Base-by-base conservation (phyloP, 306 rosid species). In the Prunus salicina region DNA sequence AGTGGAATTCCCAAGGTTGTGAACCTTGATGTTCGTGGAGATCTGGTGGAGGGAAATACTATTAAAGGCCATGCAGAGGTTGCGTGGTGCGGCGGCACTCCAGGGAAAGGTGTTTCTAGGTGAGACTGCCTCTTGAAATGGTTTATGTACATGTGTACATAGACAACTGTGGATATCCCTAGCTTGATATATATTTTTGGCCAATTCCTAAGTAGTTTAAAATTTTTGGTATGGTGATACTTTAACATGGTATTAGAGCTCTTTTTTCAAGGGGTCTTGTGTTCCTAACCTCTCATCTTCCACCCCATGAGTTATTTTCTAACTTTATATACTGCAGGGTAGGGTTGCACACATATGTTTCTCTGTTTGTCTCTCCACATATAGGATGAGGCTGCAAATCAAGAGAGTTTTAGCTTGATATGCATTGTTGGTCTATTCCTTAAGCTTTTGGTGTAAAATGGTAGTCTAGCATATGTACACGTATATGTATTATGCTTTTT, bases 11-110 rank as follows among this genome's bases (percentile, higher is more conserved):
- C 99, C 1, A 95, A 89, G 86, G 96, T 91, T 76, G 82, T 91
- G 80, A 88, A 72, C 71, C 97, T 95, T 82, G 96, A 91, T 84
- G 93, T 95, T 75, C 76, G 12, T 2, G 99, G 99, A 73, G 97
- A 92, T 78, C 89, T 91, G 63, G 83, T 89, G 76, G 99, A 95
- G 85, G 99, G 99, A 80, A 86, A 82, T 80, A 78, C 76, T 61
- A 78, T 95, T 69, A 91, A 73, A 82, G 99, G 99, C 80, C 81
- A 69, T 79, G 91, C 97, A 57, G 83, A 83, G 82, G 84, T 95
- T 67, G 99, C 99, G 12, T 95, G 99, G 99, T 92, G 99, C 61
- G 99, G 99, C 34, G 99, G 98, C 70, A 89, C 93, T 50, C 99
- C 96, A 64, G 98, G 93, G 76, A 95, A 91, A 80, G 87, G 99